These are phyloP conservation scores for Xylaria flabelliformis DNA, from an alignment of 495 filamentous ascomycete genomes.

Conservation along the genomic window DNA sequence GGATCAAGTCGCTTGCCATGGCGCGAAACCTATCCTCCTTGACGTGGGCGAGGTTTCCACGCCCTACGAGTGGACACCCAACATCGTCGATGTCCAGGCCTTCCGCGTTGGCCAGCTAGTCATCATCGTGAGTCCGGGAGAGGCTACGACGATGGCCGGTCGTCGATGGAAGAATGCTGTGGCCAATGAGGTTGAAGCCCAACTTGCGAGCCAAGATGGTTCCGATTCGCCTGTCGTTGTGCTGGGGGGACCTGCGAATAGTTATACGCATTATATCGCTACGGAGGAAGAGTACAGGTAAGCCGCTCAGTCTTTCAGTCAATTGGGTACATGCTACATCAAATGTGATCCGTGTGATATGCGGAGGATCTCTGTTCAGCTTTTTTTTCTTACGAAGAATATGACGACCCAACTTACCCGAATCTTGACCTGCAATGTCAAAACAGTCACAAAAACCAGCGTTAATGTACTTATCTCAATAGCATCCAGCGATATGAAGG, in stretches of 20 bases:
- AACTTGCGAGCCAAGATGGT: conserved; percentile 48
- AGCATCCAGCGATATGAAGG: conserved; percentile 91
- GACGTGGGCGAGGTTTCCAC: conserved; percentile 81
- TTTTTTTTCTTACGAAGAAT: not conserved
- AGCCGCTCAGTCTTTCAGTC: not conserved
- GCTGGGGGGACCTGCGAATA: conserved; percentile 92
- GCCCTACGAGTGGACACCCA: conserved; percentile 91
- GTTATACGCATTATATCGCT: conserved; percentile 94
- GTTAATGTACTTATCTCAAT: conserved; percentile 29
- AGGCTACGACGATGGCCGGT: conserved; percentile 95
- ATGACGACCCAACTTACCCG: not conserved
- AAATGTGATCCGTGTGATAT: not conserved
- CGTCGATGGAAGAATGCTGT: conserved; percentile 90
- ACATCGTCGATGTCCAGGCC: conserved; percentile 91
- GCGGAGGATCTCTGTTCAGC: not conserved
- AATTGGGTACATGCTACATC: not conserved
- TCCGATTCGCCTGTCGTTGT: conserved; percentile 71
- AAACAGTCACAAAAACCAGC: not conserved
- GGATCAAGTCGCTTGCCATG: conserved; percentile 79
- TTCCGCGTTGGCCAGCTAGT: conserved; percentile 87
- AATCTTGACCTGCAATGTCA: not conserved
- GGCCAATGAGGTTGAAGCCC: conserved; percentile 53
- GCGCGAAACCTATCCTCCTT: conserved; percentile 84
- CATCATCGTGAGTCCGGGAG: conserved; percentile 86
- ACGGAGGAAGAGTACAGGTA: conserved; percentile 86